Percentiles rank a stretch among this genome's conserved stretches.
Evolutionary conservation across 192 early-diverging fungal species (phyloP).

Genomic region (Gigaspora rosea): DNA sequence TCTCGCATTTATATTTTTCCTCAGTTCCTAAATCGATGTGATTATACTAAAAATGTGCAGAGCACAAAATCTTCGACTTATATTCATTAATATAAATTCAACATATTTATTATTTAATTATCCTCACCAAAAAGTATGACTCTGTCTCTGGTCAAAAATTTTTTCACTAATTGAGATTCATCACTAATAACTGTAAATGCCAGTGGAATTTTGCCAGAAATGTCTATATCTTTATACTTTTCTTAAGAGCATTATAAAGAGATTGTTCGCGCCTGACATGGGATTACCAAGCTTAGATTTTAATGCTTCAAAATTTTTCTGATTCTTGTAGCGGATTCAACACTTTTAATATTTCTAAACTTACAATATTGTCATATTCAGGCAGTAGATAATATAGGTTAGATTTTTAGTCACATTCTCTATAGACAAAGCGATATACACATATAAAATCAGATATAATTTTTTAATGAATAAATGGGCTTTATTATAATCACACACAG

Average conservation of each 20-base stretch:
- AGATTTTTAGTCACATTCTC: not conserved
- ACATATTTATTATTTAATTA: not conserved
- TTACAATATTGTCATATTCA: conserved; percentile 28
- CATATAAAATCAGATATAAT: not conserved
- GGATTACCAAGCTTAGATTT: conserved; percentile 9
- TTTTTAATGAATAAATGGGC: not conserved
- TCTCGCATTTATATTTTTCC: not conserved
- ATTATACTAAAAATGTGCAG: not conserved
- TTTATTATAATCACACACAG: conserved; percentile 24
- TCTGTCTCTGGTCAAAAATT: conserved; percentile 9
- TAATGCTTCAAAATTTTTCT: conserved; percentile 3
- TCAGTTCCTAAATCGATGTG: not conserved
- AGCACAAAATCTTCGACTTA: not conserved
- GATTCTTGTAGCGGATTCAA: conserved; percentile 16
- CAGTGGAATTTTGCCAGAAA: not conserved
- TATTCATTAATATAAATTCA: not conserved
- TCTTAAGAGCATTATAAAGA: conserved; percentile 21
- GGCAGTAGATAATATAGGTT: not conserved
- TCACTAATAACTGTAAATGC: conserved; percentile 19
- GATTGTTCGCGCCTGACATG: not conserved
- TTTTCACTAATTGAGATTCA: not conserved
- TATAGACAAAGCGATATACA: conserved; percentile 13
- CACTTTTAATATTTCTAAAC: conserved; percentile 16
- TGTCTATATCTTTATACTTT: not conserved
- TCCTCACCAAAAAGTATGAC: conserved; percentile 16